Percentiles rank a stretch among this genome's conserved stretches.
Conservation (phyloP, 2,329 filamentous ascomycete genomes). For the Ambrosiella cleistominuta region DNA sequence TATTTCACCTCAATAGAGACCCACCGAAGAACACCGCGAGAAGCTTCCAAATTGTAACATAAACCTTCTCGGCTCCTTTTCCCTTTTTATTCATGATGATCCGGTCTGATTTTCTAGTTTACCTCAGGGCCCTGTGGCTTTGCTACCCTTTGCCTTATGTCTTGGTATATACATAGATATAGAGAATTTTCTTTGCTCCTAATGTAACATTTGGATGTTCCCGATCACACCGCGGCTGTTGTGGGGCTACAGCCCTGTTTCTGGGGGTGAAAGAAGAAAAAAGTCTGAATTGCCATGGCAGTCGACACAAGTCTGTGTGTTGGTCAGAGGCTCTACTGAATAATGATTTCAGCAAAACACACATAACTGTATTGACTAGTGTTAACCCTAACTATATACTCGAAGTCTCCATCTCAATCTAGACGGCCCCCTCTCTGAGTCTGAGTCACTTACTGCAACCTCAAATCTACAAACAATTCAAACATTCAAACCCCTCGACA, state of each 20-base stretch:
- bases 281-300: too few species aligned
- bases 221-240: background rate
- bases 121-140: background rate
- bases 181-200: background rate
- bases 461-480: too few species aligned
- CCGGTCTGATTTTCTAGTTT: background rate
- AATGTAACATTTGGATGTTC: background rate
- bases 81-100: background rate
- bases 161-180: background rate
- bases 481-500: too few species aligned
- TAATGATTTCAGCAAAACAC: background rate
- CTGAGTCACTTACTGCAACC: too few species aligned
- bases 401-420: too few species aligned
- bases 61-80: background rate
- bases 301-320: background rate
- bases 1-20: background rate
- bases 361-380: too few species aligned
- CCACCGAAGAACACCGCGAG: background rate
- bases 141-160: background rate
- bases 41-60: background rate
- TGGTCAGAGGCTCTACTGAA: background rate
- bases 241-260: background rate
- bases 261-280: too few species aligned
- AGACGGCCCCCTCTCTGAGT: too few species aligned
- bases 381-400: too few species aligned